A percentile compares a stretch with the other conserved stretches of the same genome.
phyloP scores from a whole-genome alignment of 768 basidiomycete genomes.

The Phanerodontia chrysosporium region DNA sequence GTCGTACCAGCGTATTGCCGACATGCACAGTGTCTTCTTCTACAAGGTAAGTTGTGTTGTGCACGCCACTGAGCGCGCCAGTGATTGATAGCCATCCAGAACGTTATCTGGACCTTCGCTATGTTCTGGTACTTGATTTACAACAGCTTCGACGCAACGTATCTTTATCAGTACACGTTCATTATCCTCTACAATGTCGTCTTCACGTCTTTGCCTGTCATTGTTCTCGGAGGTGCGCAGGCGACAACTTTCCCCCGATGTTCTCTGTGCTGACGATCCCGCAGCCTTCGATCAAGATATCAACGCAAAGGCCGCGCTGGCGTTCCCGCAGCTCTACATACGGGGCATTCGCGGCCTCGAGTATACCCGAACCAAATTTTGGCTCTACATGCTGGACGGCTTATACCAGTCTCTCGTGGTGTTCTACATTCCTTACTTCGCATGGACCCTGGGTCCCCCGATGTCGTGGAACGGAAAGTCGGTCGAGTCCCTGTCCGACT shows the following conservation, averaged over 20 bases:
- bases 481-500: slow-evolving; percentile 78
- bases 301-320: slow-evolving; percentile 82
- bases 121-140: slow-evolving; percentile 94
- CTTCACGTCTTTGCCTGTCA: slow-evolving; percentile 93
- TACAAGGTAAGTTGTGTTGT: slow-evolving; percentile 67
- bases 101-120: slow-evolving; percentile 89
- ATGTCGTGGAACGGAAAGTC: slow-evolving; percentile 75
- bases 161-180: slow-evolving; percentile 93
- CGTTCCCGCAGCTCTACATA: slow-evolving; percentile 93
- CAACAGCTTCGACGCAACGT: slow-evolving; percentile 93
- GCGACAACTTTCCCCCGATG: neutral
- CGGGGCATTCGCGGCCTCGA: slow-evolving; percentile 92
- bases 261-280: neutral
- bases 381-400: slow-evolving; percentile 93
- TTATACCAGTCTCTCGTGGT: slow-evolving; percentile 87
- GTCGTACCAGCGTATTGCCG: slow-evolving; percentile 94
- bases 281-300: slow-evolving; percentile 93
- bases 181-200: slow-evolving; percentile 86
- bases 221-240: slow-evolving; percentile 75
- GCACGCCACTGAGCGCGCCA: neutral
- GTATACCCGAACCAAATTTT: slow-evolving; percentile 89
- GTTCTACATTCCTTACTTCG: slow-evolving; percentile 81
- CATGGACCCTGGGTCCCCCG: slow-evolving; percentile 61
- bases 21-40: slow-evolving; percentile 98
- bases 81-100: slow-evolving; percentile 38